Evolutionary conservation across 1,284 basidiomycete species (phyloP).

Genomic region (Ustilago tritici): DNA sequence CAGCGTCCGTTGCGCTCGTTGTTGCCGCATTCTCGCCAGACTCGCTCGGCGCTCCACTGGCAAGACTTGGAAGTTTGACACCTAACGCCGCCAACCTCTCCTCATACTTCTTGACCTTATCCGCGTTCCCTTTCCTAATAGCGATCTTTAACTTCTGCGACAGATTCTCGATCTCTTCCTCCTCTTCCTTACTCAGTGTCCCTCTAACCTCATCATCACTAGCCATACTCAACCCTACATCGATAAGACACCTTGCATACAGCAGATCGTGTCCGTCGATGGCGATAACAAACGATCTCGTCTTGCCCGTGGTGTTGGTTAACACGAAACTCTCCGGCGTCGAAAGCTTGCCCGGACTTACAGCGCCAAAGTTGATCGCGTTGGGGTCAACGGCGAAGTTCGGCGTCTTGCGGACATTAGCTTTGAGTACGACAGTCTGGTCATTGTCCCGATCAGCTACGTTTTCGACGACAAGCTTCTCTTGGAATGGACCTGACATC

Average conservation of each 20-base stretch:
- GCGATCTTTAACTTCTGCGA: constrained; percentile 74
- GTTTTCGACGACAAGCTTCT: constrained; percentile 72
- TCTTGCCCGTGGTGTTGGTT: constrained; percentile 71
- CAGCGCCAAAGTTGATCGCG: constrained; percentile 69
- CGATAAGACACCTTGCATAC: constrained; percentile 46
- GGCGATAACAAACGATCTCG: constrained; percentile 71
- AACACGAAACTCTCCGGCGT: constrained; percentile 69
- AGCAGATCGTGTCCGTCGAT: constrained; percentile 61
- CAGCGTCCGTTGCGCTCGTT: not conserved
- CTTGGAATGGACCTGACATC: constrained; percentile 71
- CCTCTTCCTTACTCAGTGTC: constrained; percentile 71
- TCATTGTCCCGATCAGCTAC: constrained; percentile 72
- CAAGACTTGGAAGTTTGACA: constrained; percentile 58
- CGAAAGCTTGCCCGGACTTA: constrained; percentile 58
- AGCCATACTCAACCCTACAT: constrained; percentile 44
- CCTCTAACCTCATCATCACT: constrained; percentile 68
- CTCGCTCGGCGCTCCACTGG: constrained; percentile 7
- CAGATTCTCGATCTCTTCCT: constrained; percentile 73
- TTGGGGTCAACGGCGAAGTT: constrained; percentile 71
- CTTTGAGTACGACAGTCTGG: constrained; percentile 72
- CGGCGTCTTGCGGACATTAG: constrained; percentile 72
- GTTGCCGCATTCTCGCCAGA: not conserved
- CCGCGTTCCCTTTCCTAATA: constrained; percentile 72
- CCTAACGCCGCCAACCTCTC: constrained; percentile 71
- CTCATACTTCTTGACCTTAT: constrained; percentile 73